Evolutionary conservation across 1,284 basidiomycete species (phyloP).

Genomic region (Nidula niveotomentosa): DNA sequence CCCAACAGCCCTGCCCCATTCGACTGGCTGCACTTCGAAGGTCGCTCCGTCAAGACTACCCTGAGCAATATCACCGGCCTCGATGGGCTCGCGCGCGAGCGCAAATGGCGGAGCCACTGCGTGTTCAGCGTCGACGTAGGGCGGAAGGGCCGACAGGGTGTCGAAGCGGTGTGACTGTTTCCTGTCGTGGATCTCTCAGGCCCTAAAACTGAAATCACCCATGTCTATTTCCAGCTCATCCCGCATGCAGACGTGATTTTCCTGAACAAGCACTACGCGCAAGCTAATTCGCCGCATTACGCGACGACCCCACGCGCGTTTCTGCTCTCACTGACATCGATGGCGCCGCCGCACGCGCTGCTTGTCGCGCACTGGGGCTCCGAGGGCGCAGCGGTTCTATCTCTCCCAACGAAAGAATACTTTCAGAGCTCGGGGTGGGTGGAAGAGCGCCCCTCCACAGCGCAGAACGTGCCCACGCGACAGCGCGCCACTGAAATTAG

Average conservation of each 20-base stretch:
- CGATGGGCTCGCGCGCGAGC: conserved; percentile 75
- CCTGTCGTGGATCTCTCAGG: conserved; percentile 5
- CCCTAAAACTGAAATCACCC: conserved; percentile 4
- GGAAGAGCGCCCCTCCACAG: conserved; percentile 32
- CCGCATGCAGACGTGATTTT: conserved; percentile 79
- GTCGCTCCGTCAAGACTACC: conserved; percentile 72
- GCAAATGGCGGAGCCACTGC: conserved; percentile 77
- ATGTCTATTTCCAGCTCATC: conserved; percentile 51
- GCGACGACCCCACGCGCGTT: conserved; percentile 69
- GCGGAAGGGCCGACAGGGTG: conserved; percentile 69
- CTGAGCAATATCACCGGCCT: conserved; percentile 73
- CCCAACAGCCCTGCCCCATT: conserved; percentile 71
- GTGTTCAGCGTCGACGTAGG: conserved; percentile 79
- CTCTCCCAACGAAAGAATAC: conserved; percentile 80
- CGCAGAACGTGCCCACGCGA: conserved; percentile 6
- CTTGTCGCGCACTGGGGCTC: conserved; percentile 78
- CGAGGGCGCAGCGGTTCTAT: conserved; percentile 75
- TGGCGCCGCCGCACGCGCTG: conserved; percentile 68
- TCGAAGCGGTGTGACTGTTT: conserved; percentile 62
- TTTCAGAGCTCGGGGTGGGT: conserved; percentile 81
- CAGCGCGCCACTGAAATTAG: conserved; percentile 14
- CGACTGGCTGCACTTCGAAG: conserved; percentile 84
- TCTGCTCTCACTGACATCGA: conserved; percentile 65
- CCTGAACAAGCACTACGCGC: conserved; percentile 67
- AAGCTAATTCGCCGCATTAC: conserved; percentile 54